These are phyloP conservation scores for Xylaria digitata DNA, from an alignment of 2,329 filamentous ascomycete genomes.

Conservation along the genomic window DNA sequence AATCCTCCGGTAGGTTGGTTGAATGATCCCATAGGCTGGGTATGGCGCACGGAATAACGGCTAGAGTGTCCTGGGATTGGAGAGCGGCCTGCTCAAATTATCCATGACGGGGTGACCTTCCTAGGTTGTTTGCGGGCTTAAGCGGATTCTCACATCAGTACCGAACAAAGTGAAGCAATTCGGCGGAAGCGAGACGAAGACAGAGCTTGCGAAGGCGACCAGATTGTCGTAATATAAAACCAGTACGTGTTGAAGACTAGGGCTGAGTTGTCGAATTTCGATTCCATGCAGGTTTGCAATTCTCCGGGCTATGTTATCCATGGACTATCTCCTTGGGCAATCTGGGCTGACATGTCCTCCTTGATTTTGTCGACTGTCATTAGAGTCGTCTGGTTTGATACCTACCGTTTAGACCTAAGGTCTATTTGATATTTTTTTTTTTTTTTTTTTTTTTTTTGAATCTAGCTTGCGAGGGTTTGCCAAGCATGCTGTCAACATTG, in stretches of 20 bases:
- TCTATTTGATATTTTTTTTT: constrained; percentile 40
- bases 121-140: constrained; percentile 1
- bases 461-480: constrained; percentile 47
- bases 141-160: constrained; percentile 16
- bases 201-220: constrained; percentile 4
- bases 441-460: constrained; percentile 48
- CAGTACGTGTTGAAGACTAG: constrained; percentile 8
- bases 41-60: constrained; percentile 6
- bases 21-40: constrained; percentile 7
- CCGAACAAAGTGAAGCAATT: constrained; percentile 38
- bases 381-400: constrained; percentile 22
- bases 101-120: not conserved
- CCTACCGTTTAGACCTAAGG: constrained; percentile 29
- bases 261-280: constrained; percentile 39
- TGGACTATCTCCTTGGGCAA: constrained; percentile 20
- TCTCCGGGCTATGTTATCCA: constrained; percentile 19
- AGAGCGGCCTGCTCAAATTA: constrained; percentile 31
- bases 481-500: constrained; percentile 36
- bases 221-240: constrained; percentile 9
- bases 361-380: constrained; percentile 43
- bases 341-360: constrained; percentile 18
- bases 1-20: not conserved
- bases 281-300: constrained; percentile 26
- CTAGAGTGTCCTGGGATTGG: constrained; percentile 20
- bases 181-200: constrained; percentile 40